These are phyloP conservation scores for Hebeloma cylindrosporum DNA, from an alignment of 768 basidiomycete species.

Conservation along the genomic window DNA sequence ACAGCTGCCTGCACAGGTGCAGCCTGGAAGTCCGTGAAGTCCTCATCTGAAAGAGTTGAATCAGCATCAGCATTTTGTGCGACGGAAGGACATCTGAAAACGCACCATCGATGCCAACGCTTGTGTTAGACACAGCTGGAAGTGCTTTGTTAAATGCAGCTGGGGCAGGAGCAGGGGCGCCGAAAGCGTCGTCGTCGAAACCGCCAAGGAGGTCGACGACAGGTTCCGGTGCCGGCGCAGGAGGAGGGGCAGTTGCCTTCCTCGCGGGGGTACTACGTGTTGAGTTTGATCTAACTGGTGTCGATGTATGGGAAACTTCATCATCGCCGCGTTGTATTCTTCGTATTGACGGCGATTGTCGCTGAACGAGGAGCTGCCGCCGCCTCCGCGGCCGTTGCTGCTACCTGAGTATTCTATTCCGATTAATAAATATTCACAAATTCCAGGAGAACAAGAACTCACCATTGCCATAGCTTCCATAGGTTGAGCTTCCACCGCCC, in stretches of 20 bases:
- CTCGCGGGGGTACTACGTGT: conserved; percentile 35
- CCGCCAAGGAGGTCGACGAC: conserved; percentile 76
- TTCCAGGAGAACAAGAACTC: neutral
- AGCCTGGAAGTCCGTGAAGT: conserved; percentile 84
- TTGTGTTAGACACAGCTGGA: conserved; percentile 42
- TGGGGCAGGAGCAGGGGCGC: conserved; percentile 30
- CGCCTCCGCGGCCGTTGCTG: conserved; percentile 40
- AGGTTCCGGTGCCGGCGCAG: conserved; percentile 43
- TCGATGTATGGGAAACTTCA: conserved; percentile 42
- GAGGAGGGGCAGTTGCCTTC: conserved; percentile 37
- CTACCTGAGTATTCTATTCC: conserved; percentile 27
- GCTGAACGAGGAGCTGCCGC: conserved; percentile 50
- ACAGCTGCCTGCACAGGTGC: conserved; percentile 58
- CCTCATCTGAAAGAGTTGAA: conserved; percentile 56
- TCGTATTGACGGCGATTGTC: conserved; percentile 69
- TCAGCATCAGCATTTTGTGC: neutral
- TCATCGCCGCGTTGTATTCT: conserved; percentile 98
- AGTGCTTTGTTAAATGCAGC: conserved; percentile 52
- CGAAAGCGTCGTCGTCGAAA: conserved; percentile 68
- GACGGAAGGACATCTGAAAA: neutral
- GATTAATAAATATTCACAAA: neutral
- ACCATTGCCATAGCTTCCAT: conserved; percentile 29
- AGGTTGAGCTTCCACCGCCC: conserved; percentile 26
- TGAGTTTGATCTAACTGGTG: conserved; percentile 35
- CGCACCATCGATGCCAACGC: conserved; percentile 44